phyloP scores from a whole-genome alignment of 23 red algal genomes.

The Gracilaria caudata region DNA sequence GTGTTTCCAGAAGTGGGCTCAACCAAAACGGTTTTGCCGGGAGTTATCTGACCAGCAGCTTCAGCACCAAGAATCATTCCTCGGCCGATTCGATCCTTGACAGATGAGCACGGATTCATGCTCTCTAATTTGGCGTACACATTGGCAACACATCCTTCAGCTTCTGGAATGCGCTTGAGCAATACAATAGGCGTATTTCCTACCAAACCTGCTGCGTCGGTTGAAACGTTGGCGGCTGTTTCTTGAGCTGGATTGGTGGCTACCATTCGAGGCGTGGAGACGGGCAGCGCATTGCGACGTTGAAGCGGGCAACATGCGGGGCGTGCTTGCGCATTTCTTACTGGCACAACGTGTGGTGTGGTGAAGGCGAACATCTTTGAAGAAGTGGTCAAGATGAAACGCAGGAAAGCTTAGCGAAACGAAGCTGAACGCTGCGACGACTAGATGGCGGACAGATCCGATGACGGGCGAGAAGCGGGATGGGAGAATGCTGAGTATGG shows the following conservation, averaged over 20 bases:
- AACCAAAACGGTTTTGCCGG: conserved; percentile 88
- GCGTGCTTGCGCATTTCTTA: not conserved
- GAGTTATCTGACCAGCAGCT: conserved; percentile 70
- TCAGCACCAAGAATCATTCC: conserved; percentile 92
- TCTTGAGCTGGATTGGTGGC: conserved; percentile 15
- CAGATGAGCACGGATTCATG: conserved; percentile 96
- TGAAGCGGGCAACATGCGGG: not conserved
- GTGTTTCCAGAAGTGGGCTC: conserved; percentile 98
- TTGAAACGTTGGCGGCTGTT: not conserved
- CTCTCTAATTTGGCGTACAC: conserved; percentile 91
- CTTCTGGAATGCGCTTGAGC: conserved; percentile 79
- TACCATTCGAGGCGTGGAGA: conserved; percentile 27
- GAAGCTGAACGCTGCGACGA: not conserved
- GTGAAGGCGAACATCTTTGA: conserved; percentile 32
- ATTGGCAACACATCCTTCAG: conserved; percentile 75
- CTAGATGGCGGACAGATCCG: not conserved
- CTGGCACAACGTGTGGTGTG: not conserved
- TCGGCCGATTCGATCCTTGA: conserved; percentile 95
- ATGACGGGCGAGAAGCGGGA: no score
- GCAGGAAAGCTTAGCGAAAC: not conserved
- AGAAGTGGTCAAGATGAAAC: not conserved
- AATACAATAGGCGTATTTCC: conserved; percentile 88
- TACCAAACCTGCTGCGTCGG: conserved; percentile 75
- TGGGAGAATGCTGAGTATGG: no score
- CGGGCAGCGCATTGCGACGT: not conserved